phyloP scores from a whole-genome alignment of 768 basidiomycete species.

The Agrocybe pediades region DNA sequence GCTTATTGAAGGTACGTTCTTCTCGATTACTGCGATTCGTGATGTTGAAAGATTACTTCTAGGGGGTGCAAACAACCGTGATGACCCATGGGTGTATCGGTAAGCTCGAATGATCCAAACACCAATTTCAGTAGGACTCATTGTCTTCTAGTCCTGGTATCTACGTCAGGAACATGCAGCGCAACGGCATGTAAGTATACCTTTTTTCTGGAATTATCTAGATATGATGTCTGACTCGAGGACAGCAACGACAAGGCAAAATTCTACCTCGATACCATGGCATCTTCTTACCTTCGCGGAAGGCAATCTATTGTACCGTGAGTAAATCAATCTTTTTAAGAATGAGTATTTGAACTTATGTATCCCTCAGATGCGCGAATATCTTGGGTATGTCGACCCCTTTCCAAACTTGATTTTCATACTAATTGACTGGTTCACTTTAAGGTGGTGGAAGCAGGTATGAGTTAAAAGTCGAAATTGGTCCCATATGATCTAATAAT shows the following conservation, averaged over 20 bases:
- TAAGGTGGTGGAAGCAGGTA: conserved; percentile 50
- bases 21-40: background rate
- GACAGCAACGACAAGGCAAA: conserved; percentile 74
- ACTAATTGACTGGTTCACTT: background rate
- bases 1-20: conserved; percentile 63
- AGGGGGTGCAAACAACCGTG: conserved; percentile 72
- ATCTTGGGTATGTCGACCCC: conserved; percentile 46
- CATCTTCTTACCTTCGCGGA: conserved; percentile 60
- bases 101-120: conserved; percentile 14
- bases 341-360: background rate
- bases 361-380: conserved; percentile 56
- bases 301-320: conserved; percentile 70
- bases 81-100: conserved; percentile 77
- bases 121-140: conserved; percentile 23
- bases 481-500: background rate
- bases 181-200: conserved; percentile 58
- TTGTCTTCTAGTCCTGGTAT: conserved; percentile 74
- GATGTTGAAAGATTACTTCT: background rate
- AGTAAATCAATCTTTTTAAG: conserved; percentile 20
- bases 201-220: background rate
- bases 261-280: conserved; percentile 66
- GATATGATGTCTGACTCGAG: background rate
- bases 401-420: background rate
- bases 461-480: conserved; percentile 7
- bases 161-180: conserved; percentile 72